Conservation (phyloP, 2,329 filamentous ascomycete species). For the Chrysosporium keratinophilum region DNA sequence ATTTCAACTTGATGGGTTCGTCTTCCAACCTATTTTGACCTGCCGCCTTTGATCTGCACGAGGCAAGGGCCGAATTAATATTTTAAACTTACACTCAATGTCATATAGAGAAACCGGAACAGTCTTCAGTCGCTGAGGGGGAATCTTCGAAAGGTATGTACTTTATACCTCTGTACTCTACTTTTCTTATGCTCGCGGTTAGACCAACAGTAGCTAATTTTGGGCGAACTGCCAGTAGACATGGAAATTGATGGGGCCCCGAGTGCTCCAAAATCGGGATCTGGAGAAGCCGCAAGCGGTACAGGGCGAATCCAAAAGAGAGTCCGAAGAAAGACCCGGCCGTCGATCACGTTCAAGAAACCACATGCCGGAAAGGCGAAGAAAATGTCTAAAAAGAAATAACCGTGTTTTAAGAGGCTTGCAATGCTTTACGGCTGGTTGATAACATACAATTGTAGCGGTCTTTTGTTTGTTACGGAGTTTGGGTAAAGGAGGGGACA, state of each 20-base stretch:
- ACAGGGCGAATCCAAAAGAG: constrained; percentile 33
- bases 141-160: not conserved
- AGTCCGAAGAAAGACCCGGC: constrained; percentile 28
- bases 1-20: constrained; percentile 22
- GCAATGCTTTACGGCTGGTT: not conserved
- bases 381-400: constrained; percentile 28
- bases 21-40: not conserved
- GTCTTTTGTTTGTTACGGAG: not conserved
- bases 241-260: constrained; percentile 33
- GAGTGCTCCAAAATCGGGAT: constrained; percentile 18
- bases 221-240: constrained; percentile 18
- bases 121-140: not conserved
- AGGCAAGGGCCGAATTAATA: too few species aligned
- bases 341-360: constrained; percentile 32
- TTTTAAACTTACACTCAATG: too few species aligned
- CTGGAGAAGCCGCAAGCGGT: constrained; percentile 18
- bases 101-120: constrained; percentile 4
- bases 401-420: not conserved
- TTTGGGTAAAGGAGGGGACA: not conserved
- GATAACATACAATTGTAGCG: not conserved
- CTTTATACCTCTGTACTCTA: not conserved
- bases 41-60: not conserved
- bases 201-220: not conserved
- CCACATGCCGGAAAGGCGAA: constrained; percentile 25
- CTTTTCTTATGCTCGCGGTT: not conserved